These are phyloP conservation scores for Dendrothele bispora DNA, from an alignment of 768 basidiomycete species.

Conservation along the genomic window DNA sequence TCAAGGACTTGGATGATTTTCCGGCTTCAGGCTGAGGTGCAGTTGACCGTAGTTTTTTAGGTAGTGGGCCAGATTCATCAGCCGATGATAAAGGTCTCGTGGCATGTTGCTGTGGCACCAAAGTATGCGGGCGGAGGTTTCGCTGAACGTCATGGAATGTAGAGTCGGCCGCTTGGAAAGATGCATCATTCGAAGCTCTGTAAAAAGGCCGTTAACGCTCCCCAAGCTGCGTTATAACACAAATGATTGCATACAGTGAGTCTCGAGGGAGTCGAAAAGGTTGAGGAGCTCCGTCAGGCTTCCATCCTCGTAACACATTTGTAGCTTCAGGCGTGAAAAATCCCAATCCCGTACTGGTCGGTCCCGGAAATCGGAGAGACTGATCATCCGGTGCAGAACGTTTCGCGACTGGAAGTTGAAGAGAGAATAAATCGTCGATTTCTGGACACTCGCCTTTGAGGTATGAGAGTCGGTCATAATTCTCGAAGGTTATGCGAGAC, in stretches of 20 bases:
- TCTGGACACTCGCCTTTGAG: slow-evolving; percentile 64
- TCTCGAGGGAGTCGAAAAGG: slow-evolving; percentile 68
- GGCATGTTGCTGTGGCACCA: slow-evolving; percentile 46
- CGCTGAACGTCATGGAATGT: slow-evolving; percentile 58
- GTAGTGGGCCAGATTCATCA: slow-evolving; percentile 77
- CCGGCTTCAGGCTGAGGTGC: slow-evolving; percentile 50
- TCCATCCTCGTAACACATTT: slow-evolving; percentile 58
- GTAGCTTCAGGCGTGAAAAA: slow-evolving; percentile 75
- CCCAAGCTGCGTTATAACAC: slow-evolving; percentile 7
- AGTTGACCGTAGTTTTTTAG: slow-evolving; percentile 73
- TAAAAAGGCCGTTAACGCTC: slow-evolving; percentile 11
- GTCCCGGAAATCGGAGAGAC: slow-evolving; percentile 16
- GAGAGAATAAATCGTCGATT: slow-evolving; percentile 72
- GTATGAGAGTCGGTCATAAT: slow-evolving; percentile 15
- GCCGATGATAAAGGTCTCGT: slow-evolving; percentile 78
- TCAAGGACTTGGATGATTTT: slow-evolving; percentile 57
- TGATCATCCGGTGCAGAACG: slow-evolving; percentile 42
- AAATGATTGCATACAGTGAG: slow-evolving; percentile 48
- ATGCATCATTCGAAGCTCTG: slow-evolving; percentile 59
- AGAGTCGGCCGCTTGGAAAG: slow-evolving; percentile 52
- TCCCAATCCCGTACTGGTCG: slow-evolving; percentile 59
- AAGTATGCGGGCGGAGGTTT: slow-evolving; percentile 37
- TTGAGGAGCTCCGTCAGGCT: slow-evolving; percentile 46
- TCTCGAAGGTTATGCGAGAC: slow-evolving; percentile 7
- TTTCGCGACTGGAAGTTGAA: slow-evolving; percentile 56